Base-by-base conservation (phyloP, 257 asterid species). In the Echium plantagineum region DNA sequence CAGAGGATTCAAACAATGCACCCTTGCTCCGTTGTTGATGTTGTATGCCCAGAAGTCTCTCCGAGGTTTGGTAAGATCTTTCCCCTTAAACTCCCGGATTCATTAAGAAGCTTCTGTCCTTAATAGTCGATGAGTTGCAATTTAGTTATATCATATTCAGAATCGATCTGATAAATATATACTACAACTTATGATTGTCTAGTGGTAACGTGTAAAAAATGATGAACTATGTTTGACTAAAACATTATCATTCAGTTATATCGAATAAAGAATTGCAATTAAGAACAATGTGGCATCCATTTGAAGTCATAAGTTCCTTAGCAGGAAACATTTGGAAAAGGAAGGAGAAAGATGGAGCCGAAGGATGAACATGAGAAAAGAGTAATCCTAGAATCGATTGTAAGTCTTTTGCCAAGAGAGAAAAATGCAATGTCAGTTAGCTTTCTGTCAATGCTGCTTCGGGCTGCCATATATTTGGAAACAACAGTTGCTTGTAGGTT, bases 361-460 rank as follows among this genome's bases (percentile, higher is more conserved):
- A 30, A 75, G 19, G 69, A 75, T 31, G 79, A 63, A n/a, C 84
- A 83, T 0, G 96, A 84, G 5, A 42, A 42, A 63, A 74, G 80
- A 55, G 75, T 85, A 16, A 89, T 88, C n/a, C 89, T 89, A 1
- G 97, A 93, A 77, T 75, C 94, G 2, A 81, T 89, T 15, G 89
- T 89, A 21, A 74, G 83, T 73, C 96, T 93, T 58, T 79, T 89
- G 68, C 97, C 97, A 0, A 83, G 81, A n/a, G 99, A 89, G 76
- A 89, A 85, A 72, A 72, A 74, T 21, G 83, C 85, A 5, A 87
- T 93, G 47, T 96, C 97, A 16, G 61, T 89, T 55, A 78, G 66
- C 52, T 86, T 93, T 71, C 82, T 89, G 31, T 89, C 86, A 16
- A 96, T 94, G 17, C 66, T 93, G 71, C 64, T 93, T 60, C 52